Evolutionary conservation across 2,329 filamentous ascomycete species (phyloP), one percentile per base, ranked within the genome.

Genomic region (Coniochaeta sp.): DNA sequence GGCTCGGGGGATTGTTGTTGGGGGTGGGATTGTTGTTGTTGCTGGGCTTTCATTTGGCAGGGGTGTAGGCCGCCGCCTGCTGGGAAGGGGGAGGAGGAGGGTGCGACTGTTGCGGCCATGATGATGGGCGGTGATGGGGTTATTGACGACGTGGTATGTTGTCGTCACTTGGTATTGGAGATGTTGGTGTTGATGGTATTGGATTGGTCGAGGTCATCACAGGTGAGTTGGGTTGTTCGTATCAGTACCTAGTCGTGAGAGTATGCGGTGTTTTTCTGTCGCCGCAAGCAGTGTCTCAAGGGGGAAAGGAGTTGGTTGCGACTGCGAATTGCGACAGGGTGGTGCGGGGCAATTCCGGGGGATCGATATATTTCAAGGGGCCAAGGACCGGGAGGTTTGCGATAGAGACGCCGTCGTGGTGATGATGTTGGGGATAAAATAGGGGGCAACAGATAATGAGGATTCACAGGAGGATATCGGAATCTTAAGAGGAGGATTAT

Each of bases 91-190:
- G 59, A 55, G 10, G 61, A 60, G 30, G 56, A 54, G n/a, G n/a
- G n/a, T 22, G 60, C 60, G 45, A 63, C 59, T 16, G 59, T 63
- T 50, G 60, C 60, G 40, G 59, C 60, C 60, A 63, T 62, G 30
- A 7, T 26, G 4, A 13, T 9, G 38, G 20, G 38, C 5, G 10
- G 18, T 42, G 18, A 22, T 26, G 6, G 38, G 12, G 30, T 33
- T 38, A 38, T 28, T 27, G 31, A 13, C 38, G 26, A 42, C 38
- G 14, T 26, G 38, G 12, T 14, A 8, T 42, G 38, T 26, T 9
- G 18, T 24, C 4, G 38, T 38, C 6, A 38, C 13, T 7, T 7
- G 5, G 6, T 14, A 38, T 38, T 38, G 33, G n/a, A n/a, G 20
- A 18, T 18, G 2, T 42, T 13, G 38, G 8, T 14, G 12, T 24